Percentiles rank a stretch among this genome's conserved stretches.
Evolutionary conservation across 805 yeast genomes (phyloP).

Genomic region (Myxozyma sirexii): DNA sequence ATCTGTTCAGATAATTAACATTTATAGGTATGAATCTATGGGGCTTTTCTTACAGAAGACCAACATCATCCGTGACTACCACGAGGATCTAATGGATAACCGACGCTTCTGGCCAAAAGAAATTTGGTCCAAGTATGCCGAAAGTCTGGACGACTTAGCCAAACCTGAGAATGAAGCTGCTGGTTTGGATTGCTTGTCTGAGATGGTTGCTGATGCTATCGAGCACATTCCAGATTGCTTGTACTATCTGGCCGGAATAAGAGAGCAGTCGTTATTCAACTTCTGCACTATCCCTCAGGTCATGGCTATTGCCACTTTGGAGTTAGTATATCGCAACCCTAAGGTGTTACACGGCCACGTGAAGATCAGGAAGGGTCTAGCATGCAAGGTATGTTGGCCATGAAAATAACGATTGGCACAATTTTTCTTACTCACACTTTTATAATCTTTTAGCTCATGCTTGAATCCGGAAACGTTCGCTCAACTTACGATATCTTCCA

Average conservation of each 20-base stretch:
- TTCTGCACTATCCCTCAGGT: constrained; percentile 99
- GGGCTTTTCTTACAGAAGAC: constrained; percentile 95
- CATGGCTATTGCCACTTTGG: constrained; percentile 96
- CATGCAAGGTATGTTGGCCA: constrained; percentile 42
- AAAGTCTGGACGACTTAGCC: constrained; percentile 58
- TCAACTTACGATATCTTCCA: constrained; percentile 79
- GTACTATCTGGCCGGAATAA: constrained; percentile 70
- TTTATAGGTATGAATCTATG: constrained; percentile 69
- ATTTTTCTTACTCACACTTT: no score
- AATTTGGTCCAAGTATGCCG: constrained; percentile 84
- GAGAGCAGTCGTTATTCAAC: constrained; percentile 80
- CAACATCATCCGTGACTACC: constrained; percentile 91
- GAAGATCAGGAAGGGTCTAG: constrained; percentile 87
- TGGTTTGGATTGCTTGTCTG: constrained; percentile 78
- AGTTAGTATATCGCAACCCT: constrained; percentile 80
- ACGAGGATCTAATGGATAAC: constrained; percentile 88
- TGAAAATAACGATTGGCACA: no score
- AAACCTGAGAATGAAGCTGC: constrained; percentile 50
- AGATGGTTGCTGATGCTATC: constrained; percentile 77
- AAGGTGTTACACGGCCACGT: constrained; percentile 68
- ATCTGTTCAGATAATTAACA: not conserved
- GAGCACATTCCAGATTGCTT: constrained; percentile 76
- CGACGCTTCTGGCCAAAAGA: constrained; percentile 96
- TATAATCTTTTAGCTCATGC: constrained; percentile 64
- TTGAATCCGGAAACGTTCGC: constrained; percentile 70